These are phyloP conservation scores for Botrytis cinerea DNA, from an alignment of 2,329 filamentous ascomycete species.

Conservation along the genomic window DNA sequence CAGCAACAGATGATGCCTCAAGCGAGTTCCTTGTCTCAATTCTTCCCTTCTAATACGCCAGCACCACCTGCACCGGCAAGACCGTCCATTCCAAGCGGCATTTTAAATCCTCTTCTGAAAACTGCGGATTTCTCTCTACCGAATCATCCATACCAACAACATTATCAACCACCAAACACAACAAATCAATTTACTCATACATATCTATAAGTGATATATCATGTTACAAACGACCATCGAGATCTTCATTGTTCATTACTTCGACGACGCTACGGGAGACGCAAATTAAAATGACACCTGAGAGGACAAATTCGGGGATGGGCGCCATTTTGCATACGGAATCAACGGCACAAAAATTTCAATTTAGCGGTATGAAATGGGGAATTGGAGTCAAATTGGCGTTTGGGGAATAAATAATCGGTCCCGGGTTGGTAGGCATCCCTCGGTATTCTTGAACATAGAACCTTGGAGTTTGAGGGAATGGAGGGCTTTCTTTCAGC, in stretches of 20 bases:
- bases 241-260: background rate
- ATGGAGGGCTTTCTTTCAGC: background rate
- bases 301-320: background rate
- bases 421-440: background rate
- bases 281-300: background rate
- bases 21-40: constrained; percentile 35
- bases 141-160: constrained; percentile 78
- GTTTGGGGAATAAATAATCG: background rate
- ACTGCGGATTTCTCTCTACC: constrained; percentile 75
- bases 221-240: background rate
- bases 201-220: constrained; percentile 30
- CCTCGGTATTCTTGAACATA: background rate
- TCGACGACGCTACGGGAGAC: background rate
- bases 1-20: constrained; percentile 34
- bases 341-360: background rate
- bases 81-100: constrained; percentile 45
- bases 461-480: background rate
- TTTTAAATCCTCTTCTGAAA: constrained; percentile 70
- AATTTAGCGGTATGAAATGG: constrained; percentile 12
- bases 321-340: background rate
- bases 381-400: background rate
- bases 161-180: constrained; percentile 72
- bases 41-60: constrained; percentile 35
- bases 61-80: constrained; percentile 32
- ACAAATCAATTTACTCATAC: constrained; percentile 36